Conservation (phyloP, 495 filamentous ascomycete genomes). For the Lasiosphaeria miniovina region DNA sequence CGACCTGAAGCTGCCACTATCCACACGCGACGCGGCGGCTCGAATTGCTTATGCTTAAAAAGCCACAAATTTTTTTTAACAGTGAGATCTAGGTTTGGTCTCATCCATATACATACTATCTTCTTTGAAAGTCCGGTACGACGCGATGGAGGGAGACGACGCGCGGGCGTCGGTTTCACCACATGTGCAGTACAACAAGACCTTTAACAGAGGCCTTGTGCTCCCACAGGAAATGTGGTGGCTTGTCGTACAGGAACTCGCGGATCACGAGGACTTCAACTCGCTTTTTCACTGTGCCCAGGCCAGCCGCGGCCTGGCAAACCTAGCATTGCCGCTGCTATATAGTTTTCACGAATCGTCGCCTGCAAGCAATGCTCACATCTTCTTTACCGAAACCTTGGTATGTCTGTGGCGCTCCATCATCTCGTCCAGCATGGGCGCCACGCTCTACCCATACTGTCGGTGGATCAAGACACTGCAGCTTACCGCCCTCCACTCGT, state of each 20-base stretch:
- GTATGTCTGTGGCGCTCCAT: conserved; percentile 67
- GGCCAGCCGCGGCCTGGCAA: conserved; percentile 48
- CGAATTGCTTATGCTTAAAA: too few species aligned
- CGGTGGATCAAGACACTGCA: conserved; percentile 62
- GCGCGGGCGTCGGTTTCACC: too few species aligned
- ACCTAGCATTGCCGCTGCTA: conserved; percentile 57
- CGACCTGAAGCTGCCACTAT: too few species aligned
- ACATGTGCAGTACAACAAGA: too few species aligned
- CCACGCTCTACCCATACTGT: conserved; percentile 67
- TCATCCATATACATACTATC: too few species aligned
- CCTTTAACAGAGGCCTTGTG: not conserved
- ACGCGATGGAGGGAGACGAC: too few species aligned
- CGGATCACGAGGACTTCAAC: conserved; percentile 48
- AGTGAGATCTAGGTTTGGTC: too few species aligned
- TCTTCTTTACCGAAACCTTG: conserved; percentile 41
- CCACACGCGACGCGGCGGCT: too few species aligned
- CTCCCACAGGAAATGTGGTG: conserved; percentile 61
- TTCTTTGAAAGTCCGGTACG: too few species aligned
- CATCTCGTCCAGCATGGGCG: conserved; percentile 60
- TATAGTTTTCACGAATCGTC: conserved; percentile 50
- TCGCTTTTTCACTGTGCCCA: conserved; percentile 56
- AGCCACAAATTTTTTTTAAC: too few species aligned
- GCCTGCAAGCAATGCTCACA: conserved; percentile 17
- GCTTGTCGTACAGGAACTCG: conserved; percentile 57
- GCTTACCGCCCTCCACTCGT: conserved; percentile 55